Evolutionary conservation across 768 basidiomycete genomes (phyloP), one percentile per base, ranked within the genome.

Genomic region (Glaciozyma antarctica): DNA sequence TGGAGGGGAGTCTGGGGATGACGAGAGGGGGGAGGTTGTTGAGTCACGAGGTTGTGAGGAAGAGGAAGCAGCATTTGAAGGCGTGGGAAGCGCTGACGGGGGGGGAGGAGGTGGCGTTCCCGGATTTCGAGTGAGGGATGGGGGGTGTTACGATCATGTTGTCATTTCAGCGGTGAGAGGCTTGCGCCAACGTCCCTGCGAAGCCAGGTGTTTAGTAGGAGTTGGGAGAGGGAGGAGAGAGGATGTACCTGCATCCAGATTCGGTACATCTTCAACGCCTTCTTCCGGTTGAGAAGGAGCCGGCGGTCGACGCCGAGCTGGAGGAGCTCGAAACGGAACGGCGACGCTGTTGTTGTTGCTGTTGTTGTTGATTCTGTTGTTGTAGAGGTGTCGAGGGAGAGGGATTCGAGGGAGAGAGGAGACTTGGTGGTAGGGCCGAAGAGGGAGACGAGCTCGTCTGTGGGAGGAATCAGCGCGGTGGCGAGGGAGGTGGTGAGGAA

Each of bases 231-330:
- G 22, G 41, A 5, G 22, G 5, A 57, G 24, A 15, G n/a, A 44
- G 1, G 12, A 45, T 24, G 41, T 15, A 58, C 60, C 77, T 93
- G 90, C 85, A 92, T 84, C 90, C 90, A 94, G 0, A 92, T 87
- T 54, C 95, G 81, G 75, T 94, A 97, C 95, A 99, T 99, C 77
- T 94, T 94, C 58, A 95, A 78, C 77, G 92, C 88, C 64, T 89
- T 81, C 78, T 95, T 97, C 54, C 95, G 81, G 74, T 99, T 99
- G 60, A 99, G 86, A 52, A 98, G 80, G 62, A 99, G 77, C 51
- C 95, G 81, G 10, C 92, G 80, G 78, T 99, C 95, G 9, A 92
- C 83, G 3, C 91, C 92, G 3, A 98, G 81, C 73, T 90, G 88
- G 62, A 86, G 83, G n/a, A 84, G 81, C n/a, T 80, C 74, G 76